These are phyloP conservation scores for Trapa bicornis DNA, from an alignment of 345 rosid genomes.

Conservation along the genomic window DNA sequence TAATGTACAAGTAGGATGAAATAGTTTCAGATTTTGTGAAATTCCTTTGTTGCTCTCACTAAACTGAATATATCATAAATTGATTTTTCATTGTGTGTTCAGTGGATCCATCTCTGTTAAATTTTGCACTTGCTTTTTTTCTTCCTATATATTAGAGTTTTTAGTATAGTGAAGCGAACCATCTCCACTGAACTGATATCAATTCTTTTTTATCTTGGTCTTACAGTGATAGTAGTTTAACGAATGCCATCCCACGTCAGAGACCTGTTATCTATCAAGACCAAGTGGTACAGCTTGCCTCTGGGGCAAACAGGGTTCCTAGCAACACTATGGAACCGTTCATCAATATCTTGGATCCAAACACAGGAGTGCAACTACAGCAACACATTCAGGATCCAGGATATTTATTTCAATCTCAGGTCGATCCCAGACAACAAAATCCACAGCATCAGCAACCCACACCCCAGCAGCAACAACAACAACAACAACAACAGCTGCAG, in stretches of 20 bases:
- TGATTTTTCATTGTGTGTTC: too few species aligned
- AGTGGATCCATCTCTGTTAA: too few species aligned
- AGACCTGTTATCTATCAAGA: constrained; percentile 63
- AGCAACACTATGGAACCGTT: constrained; percentile 39
- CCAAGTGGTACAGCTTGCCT: constrained; percentile 44
- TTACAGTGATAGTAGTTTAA: constrained; percentile 70
- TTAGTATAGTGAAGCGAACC: neutral
- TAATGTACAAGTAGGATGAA: too few species aligned
- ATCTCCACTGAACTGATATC: neutral
- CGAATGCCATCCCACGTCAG: constrained; percentile 50
- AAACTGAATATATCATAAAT: too few species aligned
- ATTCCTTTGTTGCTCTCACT: too few species aligned
- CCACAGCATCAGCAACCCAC: constrained; percentile 30
- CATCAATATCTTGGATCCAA: constrained; percentile 47
- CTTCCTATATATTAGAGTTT: neutral
- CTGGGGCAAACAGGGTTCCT: constrained; percentile 35
- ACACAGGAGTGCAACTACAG: constrained; percentile 30
- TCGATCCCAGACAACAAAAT: constrained; percentile 36
- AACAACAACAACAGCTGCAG: constrained; percentile 47
- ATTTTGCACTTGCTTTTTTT: neutral
- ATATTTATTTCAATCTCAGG: constrained; percentile 44
- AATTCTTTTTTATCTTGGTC: neutral
- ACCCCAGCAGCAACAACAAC: constrained; percentile 47
- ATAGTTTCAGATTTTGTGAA: too few species aligned
- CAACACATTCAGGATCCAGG: constrained; percentile 26